These are phyloP conservation scores for Fusarium sp. DNA, from an alignment of 2,329 filamentous ascomycete genomes.

Conservation along the genomic window DNA sequence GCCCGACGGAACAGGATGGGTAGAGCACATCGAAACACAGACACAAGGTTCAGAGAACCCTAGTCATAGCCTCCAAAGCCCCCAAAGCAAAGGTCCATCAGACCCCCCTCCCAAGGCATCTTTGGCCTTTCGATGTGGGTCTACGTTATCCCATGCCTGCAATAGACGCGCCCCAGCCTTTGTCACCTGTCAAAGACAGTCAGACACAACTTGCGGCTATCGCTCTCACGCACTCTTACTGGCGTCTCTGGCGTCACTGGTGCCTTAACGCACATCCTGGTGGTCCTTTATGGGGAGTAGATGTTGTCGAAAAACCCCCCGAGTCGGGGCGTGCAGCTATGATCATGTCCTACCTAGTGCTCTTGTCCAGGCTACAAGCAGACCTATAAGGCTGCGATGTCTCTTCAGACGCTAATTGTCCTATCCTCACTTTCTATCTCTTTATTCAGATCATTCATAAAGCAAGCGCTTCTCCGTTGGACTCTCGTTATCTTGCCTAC, in stretches of 20 bases:
- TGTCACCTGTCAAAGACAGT: conserved; percentile 54
- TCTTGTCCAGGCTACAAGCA: conserved; percentile 53
- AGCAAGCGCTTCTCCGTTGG: conserved; percentile 29
- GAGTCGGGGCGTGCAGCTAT: conserved; percentile 44
- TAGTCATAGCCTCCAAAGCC: conserved; percentile 37
- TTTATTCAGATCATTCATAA: conserved; percentile 39
- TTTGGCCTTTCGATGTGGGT: conserved; percentile 45
- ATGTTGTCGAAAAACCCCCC: conserved; percentile 28
- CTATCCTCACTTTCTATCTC: conserved; percentile 46
- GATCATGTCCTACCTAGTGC: conserved; percentile 28
- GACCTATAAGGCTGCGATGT: conserved; percentile 70
- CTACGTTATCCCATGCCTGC: conserved; percentile 51
- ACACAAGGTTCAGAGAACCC: conserved; percentile 33
- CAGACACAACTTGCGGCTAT: conserved; percentile 52
- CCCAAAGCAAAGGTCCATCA: conserved; percentile 42
- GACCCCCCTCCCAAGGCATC: conserved; percentile 47
- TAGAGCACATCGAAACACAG: conserved; percentile 41
- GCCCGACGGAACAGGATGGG: conserved; percentile 35
- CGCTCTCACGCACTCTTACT: conserved; percentile 48
- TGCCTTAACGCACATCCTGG: conserved; percentile 49
- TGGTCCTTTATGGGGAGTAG: conserved; percentile 34
- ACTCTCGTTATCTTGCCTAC: conserved; percentile 12
- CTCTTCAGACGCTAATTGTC: conserved; percentile 55
- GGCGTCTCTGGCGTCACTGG: conserved; percentile 51
- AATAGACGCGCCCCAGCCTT: conserved; percentile 50